Evolutionary conservation across 352 stramenopile genomes (phyloP).

Genomic region (Discostella stelligera): DNA sequence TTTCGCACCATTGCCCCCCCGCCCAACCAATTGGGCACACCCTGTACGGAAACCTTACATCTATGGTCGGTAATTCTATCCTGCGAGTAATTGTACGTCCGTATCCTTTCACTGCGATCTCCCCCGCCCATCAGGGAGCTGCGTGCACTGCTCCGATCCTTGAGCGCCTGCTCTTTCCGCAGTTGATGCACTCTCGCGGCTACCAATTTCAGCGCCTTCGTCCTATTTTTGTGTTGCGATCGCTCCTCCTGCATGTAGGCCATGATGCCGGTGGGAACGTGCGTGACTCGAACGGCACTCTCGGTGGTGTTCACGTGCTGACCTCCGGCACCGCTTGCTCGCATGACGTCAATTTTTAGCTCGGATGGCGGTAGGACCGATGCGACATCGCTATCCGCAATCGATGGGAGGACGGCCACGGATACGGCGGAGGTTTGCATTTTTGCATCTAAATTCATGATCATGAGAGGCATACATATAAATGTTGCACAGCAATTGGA

Average conservation of each 20-base stretch:
- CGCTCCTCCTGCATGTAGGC: constrained; percentile 90
- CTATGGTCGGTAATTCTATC: constrained; percentile 95
- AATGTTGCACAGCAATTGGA: neutral
- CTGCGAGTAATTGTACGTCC: constrained; percentile 96
- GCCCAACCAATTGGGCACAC: constrained; percentile 59
- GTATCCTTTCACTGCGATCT: constrained; percentile 92
- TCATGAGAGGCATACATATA: neutral
- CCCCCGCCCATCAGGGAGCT: constrained; percentile 86
- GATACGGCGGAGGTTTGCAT: constrained; percentile 95
- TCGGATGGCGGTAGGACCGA: constrained; percentile 82
- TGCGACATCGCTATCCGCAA: constrained; percentile 80
- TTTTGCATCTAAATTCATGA: constrained; percentile 78
- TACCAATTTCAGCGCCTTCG: constrained; percentile 94
- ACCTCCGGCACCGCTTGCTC: constrained; percentile 90
- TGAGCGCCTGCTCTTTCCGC: constrained; percentile 49
- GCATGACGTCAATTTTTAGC: constrained; percentile 91
- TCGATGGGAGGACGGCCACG: constrained; percentile 90
- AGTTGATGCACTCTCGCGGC: constrained; percentile 88
- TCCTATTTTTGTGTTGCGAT: constrained; percentile 96
- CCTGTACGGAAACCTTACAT: constrained; percentile 78
- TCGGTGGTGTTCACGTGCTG: constrained; percentile 96
- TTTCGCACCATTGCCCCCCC: constrained; percentile 53
- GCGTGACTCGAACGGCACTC: constrained; percentile 92
- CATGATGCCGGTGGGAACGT: constrained; percentile 92
- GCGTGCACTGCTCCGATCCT: constrained; percentile 60